phyloP scores from a whole-genome alignment of 2,329 filamentous ascomycete species.

The Lachnellula occidentalis region DNA sequence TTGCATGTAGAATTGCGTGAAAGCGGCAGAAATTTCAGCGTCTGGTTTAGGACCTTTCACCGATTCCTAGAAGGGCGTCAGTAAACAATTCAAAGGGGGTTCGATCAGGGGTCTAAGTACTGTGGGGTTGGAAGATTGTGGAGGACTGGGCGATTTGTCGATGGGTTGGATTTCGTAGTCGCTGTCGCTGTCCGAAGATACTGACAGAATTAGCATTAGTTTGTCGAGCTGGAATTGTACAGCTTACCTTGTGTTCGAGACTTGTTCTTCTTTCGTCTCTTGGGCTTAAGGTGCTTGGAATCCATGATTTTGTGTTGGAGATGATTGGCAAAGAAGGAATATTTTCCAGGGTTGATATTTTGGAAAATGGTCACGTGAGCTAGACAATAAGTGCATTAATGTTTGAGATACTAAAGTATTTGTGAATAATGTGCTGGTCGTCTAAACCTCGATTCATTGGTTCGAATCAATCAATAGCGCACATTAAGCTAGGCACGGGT shows the following conservation, averaged over 20 bases:
- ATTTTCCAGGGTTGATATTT: neutral
- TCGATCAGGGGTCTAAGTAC: neutral
- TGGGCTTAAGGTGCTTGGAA: constrained; percentile 13
- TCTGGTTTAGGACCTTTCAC: neutral
- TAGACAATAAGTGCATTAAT: neutral
- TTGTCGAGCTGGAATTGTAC: neutral
- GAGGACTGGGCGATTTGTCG: neutral
- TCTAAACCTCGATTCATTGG: no score
- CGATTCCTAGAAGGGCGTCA: neutral
- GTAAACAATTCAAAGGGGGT: neutral
- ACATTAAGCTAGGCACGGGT: no score
- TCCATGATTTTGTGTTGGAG: constrained; percentile 10
- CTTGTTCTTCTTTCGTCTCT: constrained; percentile 27
- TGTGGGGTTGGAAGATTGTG: neutral
- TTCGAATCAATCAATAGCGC: no score
- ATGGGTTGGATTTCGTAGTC: constrained; percentile 6
- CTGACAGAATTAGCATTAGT: constrained; percentile 6
- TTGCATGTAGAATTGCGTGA: constrained; percentile 64
- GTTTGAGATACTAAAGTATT: no score
- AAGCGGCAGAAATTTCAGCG: constrained; percentile 32
- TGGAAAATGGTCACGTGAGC: neutral
- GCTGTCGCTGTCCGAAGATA: constrained; percentile 19
- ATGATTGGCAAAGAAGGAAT: neutral
- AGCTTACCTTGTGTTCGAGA: constrained; percentile 26
- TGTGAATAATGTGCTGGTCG: no score